Percentiles rank a stretch among this genome's conserved stretches.
phyloP scores from a whole-genome alignment of 306 rosid species.

The Malus orientalis region DNA sequence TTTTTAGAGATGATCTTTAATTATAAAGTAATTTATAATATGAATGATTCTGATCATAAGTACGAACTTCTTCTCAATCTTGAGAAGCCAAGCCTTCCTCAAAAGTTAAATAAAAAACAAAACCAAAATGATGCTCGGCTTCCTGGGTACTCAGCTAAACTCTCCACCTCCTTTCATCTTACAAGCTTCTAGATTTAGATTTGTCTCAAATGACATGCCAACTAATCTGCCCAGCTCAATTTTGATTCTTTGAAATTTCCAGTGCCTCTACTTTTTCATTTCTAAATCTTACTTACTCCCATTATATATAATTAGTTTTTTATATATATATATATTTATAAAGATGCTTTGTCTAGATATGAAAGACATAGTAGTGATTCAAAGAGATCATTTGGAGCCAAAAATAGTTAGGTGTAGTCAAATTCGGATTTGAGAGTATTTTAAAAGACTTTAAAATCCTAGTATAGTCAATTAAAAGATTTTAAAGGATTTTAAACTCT shows the following conservation, averaged over 20 bases:
- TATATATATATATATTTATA: neutral
- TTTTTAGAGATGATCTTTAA: no score
- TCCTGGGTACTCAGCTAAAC: neutral
- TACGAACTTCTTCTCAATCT: no score
- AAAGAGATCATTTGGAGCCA: neutral
- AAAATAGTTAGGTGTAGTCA: neutral
- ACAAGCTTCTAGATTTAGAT: constrained; percentile 1
- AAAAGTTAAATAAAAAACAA: neutral
- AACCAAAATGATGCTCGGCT: neutral
- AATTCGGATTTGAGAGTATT: no score
- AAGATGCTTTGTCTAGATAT: neutral
- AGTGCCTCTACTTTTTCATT: neutral
- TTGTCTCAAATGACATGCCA: constrained; percentile 1
- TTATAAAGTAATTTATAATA: no score
- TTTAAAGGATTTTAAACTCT: no score
- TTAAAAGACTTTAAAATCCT: no score
- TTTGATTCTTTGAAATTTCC: neutral
- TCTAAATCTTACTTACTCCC: neutral
- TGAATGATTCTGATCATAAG: no score
- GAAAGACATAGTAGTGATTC: neutral
- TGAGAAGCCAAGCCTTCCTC: no score
- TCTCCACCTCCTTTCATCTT: neutral
- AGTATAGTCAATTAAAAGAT: no score
- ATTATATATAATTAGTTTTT: neutral
- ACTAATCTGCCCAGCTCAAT: neutral